Conservation (phyloP, 352 stramenopile genomes). For the Pythium brachiatum region DNA sequence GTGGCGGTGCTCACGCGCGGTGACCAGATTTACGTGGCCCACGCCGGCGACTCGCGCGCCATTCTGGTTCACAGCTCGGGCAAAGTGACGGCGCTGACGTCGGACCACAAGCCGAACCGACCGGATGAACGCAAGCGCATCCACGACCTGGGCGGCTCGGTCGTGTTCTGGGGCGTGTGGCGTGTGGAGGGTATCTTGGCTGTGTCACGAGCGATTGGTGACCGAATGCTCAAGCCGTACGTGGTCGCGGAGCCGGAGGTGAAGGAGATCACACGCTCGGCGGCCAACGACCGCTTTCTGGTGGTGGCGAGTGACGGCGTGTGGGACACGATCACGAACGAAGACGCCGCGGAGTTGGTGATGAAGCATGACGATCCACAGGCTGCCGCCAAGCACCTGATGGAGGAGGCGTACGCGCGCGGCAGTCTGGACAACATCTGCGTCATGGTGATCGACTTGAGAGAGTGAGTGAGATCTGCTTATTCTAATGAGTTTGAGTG, state of each 20-base stretch:
- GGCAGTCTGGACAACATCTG: constrained; percentile 91
- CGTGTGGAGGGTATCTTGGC: constrained; percentile 93
- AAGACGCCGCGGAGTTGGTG: constrained; percentile 75
- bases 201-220: constrained; percentile 90
- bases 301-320: constrained; percentile 90
- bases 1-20: constrained; percentile 77
- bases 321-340: constrained; percentile 91
- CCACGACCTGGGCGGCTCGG: constrained; percentile 81
- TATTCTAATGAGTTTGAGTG: neutral
- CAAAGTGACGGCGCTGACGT: constrained; percentile 75
- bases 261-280: constrained; percentile 52
- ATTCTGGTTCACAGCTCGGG: constrained; percentile 82
- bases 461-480: constrained; percentile 39
- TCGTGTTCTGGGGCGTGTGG: constrained; percentile 92
- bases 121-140: constrained; percentile 89
- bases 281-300: constrained; percentile 71
- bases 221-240: constrained; percentile 91
- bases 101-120: constrained; percentile 91
- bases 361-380: constrained; percentile 70
- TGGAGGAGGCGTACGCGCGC: constrained; percentile 81
- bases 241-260: constrained; percentile 91
- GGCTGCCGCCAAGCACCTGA: constrained; percentile 69
- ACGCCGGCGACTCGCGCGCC: constrained; percentile 88
- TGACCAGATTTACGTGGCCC: constrained; percentile 83
- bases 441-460: constrained; percentile 88